A percentile compares a stretch with the other conserved stretches of the same genome.
Evolutionary conservation across 352 stramenopile species (phyloP).

Genomic region (Thalassiosira mediterranea): DNA sequence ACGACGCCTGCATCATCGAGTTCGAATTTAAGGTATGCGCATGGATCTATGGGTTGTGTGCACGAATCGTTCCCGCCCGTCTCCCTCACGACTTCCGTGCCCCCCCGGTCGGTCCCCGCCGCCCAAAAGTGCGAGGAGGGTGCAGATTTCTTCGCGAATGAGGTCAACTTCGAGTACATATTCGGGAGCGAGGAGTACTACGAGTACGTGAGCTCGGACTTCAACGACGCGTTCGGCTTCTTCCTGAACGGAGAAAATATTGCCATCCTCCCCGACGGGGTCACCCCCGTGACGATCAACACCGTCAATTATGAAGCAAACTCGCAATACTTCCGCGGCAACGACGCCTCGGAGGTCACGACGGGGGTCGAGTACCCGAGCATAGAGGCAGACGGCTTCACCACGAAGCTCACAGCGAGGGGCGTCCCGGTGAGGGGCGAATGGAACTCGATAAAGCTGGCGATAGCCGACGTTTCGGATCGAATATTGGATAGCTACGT

Average conservation of each 20-base stretch:
- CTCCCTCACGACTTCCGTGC: too few species aligned
- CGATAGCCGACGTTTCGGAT: constrained; percentile 26
- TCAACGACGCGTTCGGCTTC: constrained; percentile 40
- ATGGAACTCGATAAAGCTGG: constrained; percentile 38
- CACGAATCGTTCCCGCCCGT: neutral
- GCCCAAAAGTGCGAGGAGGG: too few species aligned
- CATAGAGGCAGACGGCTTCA: constrained; percentile 42
- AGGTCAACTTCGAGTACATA: constrained; percentile 31
- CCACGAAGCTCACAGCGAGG: constrained; percentile 25
- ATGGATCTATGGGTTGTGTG: too few species aligned
- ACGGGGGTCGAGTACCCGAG: constrained; percentile 7
- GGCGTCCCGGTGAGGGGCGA: neutral
- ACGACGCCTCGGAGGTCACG: constrained; percentile 4
- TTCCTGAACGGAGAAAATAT: constrained; percentile 48
- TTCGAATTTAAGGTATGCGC: constrained; percentile 42
- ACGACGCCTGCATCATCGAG: constrained; percentile 34
- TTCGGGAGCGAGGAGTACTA: constrained; percentile 49
- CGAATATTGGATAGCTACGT: constrained; percentile 23
- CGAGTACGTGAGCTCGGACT: constrained; percentile 31
- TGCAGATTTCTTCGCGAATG: too few species aligned
- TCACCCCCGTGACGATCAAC: constrained; percentile 30
- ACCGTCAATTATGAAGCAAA: constrained; percentile 38
- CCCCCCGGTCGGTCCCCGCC: too few species aligned
- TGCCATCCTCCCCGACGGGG: constrained; percentile 17
- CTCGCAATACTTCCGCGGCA: constrained; percentile 9